Evolutionary conservation across 495 filamentous ascomycete genomes (phyloP).

Genomic region (Penicillium desertorum): DNA sequence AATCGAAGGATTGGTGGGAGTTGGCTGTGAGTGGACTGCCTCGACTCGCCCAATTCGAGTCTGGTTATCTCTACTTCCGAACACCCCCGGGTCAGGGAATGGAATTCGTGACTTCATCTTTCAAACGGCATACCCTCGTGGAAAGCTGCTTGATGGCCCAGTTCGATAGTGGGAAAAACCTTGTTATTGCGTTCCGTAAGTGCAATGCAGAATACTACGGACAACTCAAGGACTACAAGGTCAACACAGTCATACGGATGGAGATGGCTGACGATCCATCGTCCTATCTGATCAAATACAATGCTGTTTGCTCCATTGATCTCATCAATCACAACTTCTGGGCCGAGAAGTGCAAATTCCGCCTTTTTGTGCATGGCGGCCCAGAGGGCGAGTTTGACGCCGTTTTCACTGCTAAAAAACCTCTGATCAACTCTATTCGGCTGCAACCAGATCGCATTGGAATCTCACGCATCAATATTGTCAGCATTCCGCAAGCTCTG

Average conservation of each 20-base stretch:
- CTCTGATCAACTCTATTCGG: slow-evolving; percentile 21
- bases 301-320: slow-evolving; percentile 35
- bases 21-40: slow-evolving; percentile 37
- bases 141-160: slow-evolving; percentile 39
- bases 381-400: slow-evolving; percentile 32
- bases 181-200: slow-evolving; percentile 33
- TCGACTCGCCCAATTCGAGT: slow-evolving; percentile 20
- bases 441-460: slow-evolving; percentile 20
- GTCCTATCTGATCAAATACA: slow-evolving; percentile 21
- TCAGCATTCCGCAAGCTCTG: slow-evolving; percentile 28
- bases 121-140: slow-evolving; percentile 28
- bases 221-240: slow-evolving; percentile 33
- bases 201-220: slow-evolving; percentile 33
- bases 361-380: slow-evolving; percentile 35
- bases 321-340: slow-evolving; percentile 35
- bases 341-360: slow-evolving; percentile 36
- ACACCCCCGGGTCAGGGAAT: slow-evolving; percentile 30
- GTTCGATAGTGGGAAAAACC: slow-evolving; percentile 24
- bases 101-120: slow-evolving; percentile 36
- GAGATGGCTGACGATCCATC: background rate
- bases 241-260: slow-evolving; percentile 32
- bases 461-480: slow-evolving; percentile 26
- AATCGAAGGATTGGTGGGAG: slow-evolving; percentile 31
- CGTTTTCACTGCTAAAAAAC: slow-evolving; percentile 15
- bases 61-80: slow-evolving; percentile 35